A percentile compares a stretch with the other conserved stretches of the same genome.
These are phyloP conservation scores for Plenodomus biglobosus DNA, from an alignment of 2,329 filamentous ascomycete genomes.

Conservation along the genomic window DNA sequence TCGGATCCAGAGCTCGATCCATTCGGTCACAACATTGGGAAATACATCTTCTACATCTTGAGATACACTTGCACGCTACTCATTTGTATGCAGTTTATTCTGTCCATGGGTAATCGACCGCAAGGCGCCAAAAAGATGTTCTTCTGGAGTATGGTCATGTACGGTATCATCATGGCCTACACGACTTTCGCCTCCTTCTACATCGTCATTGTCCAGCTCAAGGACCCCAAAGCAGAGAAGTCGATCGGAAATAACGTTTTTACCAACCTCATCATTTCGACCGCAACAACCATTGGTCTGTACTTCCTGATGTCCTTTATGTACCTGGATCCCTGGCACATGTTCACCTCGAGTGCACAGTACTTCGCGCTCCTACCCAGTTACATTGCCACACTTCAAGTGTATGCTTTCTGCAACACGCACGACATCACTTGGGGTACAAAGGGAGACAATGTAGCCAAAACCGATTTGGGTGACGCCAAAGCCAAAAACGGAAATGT, in stretches of 20 bases:
- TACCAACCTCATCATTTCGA: constrained; percentile 89
- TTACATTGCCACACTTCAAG: constrained; percentile 96
- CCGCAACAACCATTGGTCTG: constrained; percentile 83
- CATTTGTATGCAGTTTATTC: constrained; percentile 92
- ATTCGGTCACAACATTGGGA: constrained; percentile 83
- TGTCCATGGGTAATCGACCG: constrained; percentile 92
- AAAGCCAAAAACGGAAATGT: constrained; percentile 71
- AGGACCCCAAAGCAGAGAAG: constrained; percentile 53
- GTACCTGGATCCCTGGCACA: constrained; percentile 98
- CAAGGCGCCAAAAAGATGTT: constrained; percentile 94
- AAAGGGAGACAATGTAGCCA: constrained; percentile 94
- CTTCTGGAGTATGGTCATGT: constrained; percentile 83
- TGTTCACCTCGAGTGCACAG: constrained; percentile 88
- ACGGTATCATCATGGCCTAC: constrained; percentile 92
- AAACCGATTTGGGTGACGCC: constrained; percentile 88
- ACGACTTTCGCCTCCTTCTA: constrained; percentile 87
- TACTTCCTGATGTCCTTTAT: constrained; percentile 97
- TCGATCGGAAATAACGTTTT: constrained; percentile 83
- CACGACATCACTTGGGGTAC: constrained; percentile 99
- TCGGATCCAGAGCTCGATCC: constrained; percentile 79
- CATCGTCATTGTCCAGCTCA: constrained; percentile 83
- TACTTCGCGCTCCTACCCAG: constrained; percentile 91
- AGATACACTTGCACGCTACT: constrained; percentile 83
- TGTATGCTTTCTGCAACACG: constrained; percentile 98
- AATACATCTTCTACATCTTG: constrained; percentile 81